A percentile compares a stretch with the other conserved stretches of the same genome.
phyloP scores from a whole-genome alignment of 495 filamentous ascomycete genomes.

The Lophiostoma macrostomum region DNA sequence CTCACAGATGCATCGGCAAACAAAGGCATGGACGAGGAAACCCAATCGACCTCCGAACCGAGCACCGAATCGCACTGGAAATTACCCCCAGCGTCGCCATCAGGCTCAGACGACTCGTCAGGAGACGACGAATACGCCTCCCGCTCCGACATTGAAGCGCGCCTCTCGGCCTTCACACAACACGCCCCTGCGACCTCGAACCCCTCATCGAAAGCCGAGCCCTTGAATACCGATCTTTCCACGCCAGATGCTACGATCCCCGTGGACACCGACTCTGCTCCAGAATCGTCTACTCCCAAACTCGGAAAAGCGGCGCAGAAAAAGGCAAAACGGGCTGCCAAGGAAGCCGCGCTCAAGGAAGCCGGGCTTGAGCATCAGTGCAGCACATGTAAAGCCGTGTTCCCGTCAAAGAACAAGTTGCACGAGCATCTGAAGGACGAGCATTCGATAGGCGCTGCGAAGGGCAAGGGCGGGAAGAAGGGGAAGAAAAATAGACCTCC shows the following conservation, averaged over 20 bases:
- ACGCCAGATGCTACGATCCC: background rate
- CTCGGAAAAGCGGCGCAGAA: slow-evolving; percentile 87
- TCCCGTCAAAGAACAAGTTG: slow-evolving; percentile 66
- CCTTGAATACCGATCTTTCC: background rate
- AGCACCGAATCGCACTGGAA: background rate
- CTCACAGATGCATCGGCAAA: background rate
- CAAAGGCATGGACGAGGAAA: background rate
- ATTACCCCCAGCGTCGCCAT: background rate
- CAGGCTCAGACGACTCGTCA: slow-evolving; percentile 3
- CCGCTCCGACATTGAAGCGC: slow-evolving; percentile 32
- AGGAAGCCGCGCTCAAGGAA: slow-evolving; percentile 45
- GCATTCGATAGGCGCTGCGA: slow-evolving; percentile 50
- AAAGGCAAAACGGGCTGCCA: slow-evolving; percentile 74
- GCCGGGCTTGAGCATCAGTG: slow-evolving; percentile 53
- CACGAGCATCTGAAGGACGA: slow-evolving; percentile 70
- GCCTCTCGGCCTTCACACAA: slow-evolving; percentile 27
- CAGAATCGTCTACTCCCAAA: slow-evolving; percentile 42
- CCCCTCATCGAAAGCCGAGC: too few relatives aligned
- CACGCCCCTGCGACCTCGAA: too few relatives aligned
- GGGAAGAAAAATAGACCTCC: slow-evolving; percentile 22
- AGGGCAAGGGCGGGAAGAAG: slow-evolving; percentile 11
- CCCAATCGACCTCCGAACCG: background rate
- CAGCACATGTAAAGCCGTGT: slow-evolving; percentile 56
- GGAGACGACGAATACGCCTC: slow-evolving; percentile 39
- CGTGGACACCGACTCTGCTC: slow-evolving; percentile 28